phyloP scores from a whole-genome alignment of 495 filamentous ascomycete genomes.

The Saxophila tyrrhenica region DNA sequence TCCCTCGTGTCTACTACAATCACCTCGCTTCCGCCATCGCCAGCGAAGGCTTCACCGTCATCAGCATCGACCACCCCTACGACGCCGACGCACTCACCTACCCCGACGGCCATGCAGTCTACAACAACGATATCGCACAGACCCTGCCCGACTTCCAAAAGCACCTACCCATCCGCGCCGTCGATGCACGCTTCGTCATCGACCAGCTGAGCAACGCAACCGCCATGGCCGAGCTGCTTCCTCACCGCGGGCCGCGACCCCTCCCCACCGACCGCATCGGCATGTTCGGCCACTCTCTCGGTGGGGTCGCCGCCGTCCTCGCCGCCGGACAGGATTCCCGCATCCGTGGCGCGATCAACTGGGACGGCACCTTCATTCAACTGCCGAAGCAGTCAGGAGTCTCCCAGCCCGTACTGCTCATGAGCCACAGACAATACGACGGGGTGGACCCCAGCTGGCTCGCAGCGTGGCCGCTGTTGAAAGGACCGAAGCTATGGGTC shows the following conservation, averaged over 20 bases:
- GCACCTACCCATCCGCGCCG: conserved; percentile 22
- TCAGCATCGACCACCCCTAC: conserved; percentile 41
- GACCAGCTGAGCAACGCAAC: conserved; percentile 10
- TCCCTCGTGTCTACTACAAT: conserved; percentile 28
- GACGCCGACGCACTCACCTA: conserved; percentile 39
- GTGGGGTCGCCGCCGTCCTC: conserved; percentile 40
- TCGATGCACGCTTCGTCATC: conserved; percentile 32
- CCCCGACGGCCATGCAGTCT: conserved; percentile 32
- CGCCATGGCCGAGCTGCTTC: neutral
- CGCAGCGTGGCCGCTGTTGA: neutral
- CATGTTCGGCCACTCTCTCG: conserved; percentile 44
- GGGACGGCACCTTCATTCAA: conserved; percentile 33
- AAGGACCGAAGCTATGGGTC: neutral
- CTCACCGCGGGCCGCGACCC: conserved; percentile 21
- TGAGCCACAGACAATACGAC: neutral
- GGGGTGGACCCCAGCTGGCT: neutral
- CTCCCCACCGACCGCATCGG: conserved; percentile 10
- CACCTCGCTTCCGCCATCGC: conserved; percentile 34
- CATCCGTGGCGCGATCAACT: conserved; percentile 36
- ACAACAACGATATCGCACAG: conserved; percentile 15
- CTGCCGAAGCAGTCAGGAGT: neutral
- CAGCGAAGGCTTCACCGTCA: conserved; percentile 37
- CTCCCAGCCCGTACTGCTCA: neutral
- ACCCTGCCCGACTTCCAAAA: neutral
- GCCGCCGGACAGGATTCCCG: conserved; percentile 32